Conservation (phyloP, 2,329 filamentous ascomycete species). For the Alternaria arborescens region DNA sequence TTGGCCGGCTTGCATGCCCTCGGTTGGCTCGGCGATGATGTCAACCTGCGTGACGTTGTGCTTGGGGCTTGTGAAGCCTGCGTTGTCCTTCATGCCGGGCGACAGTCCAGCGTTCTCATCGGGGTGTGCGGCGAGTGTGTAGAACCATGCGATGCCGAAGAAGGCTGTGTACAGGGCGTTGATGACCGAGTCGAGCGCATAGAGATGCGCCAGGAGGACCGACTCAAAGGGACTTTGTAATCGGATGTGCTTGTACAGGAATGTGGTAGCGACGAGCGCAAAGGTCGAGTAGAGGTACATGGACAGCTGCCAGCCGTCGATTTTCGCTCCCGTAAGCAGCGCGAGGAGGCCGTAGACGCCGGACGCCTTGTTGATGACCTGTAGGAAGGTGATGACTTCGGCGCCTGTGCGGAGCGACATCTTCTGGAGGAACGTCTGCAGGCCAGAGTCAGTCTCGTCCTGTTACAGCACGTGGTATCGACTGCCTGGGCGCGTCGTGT, state of each 20-base stretch:
- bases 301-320: constrained; percentile 83
- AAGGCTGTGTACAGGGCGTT: constrained; percentile 83
- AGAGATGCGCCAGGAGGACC: constrained; percentile 83
- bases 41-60: constrained; percentile 68
- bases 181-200: constrained; percentile 80
- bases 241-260: constrained; percentile 81
- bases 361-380: constrained; percentile 91
- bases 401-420: constrained; percentile 87
- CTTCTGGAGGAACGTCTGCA: constrained; percentile 81
- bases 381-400: constrained; percentile 81
- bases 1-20: constrained; percentile 59
- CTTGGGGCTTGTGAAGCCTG: constrained; percentile 71
- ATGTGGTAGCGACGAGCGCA: constrained; percentile 71
- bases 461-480: background rate
- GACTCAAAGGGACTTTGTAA: constrained; percentile 80
- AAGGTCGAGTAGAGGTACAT: constrained; percentile 90
- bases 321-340: constrained; percentile 83
- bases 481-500: constrained; percentile 6
- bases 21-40: constrained; percentile 59
- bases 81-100: constrained; percentile 67
- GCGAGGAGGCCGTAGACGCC: constrained; percentile 91
- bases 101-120: constrained; percentile 51
- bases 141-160: constrained; percentile 87
- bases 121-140: constrained; percentile 70
- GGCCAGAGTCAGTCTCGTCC: constrained; percentile 22